phyloP scores from a whole-genome alignment of 2,329 filamentous ascomycete species.

The Verticillium nonalfalfae region DNA sequence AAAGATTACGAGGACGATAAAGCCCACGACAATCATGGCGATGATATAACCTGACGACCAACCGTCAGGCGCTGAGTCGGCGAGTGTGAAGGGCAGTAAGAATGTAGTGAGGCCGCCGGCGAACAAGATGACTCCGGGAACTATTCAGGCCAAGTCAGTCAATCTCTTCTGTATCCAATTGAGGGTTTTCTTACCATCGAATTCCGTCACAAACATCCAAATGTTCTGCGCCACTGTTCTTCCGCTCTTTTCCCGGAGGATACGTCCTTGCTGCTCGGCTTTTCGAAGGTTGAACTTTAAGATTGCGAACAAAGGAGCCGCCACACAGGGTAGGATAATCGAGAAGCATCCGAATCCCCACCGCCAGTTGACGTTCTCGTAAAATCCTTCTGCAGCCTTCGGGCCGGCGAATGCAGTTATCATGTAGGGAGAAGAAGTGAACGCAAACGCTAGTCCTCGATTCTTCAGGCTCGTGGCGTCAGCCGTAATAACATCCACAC shows the following conservation, averaged over 20 bases:
- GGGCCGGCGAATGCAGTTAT: constrained; percentile 33
- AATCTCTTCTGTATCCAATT: not conserved
- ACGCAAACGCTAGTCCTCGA: constrained; percentile 28
- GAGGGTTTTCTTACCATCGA: constrained; percentile 36
- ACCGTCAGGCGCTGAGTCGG: constrained; percentile 34
- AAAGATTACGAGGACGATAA: constrained; percentile 49
- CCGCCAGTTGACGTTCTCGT: constrained; percentile 23
- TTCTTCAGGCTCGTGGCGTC: constrained; percentile 44
- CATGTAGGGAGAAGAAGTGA: constrained; percentile 34
- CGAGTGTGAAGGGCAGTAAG: constrained; percentile 58
- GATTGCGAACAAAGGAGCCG: constrained; percentile 38
- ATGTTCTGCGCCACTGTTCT: constrained; percentile 41
- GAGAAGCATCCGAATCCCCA: constrained; percentile 52
- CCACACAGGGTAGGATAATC: constrained; percentile 51
- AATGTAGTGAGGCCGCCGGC: constrained; percentile 52
- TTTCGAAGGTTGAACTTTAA: constrained; percentile 10
- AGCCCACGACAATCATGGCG: constrained; percentile 55
- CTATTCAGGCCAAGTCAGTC: constrained; percentile 9
- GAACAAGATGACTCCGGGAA: constrained; percentile 50
- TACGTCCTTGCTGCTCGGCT: constrained; percentile 8
- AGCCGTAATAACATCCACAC: constrained; percentile 58
- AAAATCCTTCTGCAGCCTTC: constrained; percentile 22
- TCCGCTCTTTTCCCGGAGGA: constrained; percentile 14
- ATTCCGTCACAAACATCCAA: constrained; percentile 45
- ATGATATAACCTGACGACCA: constrained; percentile 51